Evolutionary conservation across 805 yeast species (phyloP), one percentile per base, ranked within the genome.

Genomic region (Nakazawaea pomicola): DNA sequence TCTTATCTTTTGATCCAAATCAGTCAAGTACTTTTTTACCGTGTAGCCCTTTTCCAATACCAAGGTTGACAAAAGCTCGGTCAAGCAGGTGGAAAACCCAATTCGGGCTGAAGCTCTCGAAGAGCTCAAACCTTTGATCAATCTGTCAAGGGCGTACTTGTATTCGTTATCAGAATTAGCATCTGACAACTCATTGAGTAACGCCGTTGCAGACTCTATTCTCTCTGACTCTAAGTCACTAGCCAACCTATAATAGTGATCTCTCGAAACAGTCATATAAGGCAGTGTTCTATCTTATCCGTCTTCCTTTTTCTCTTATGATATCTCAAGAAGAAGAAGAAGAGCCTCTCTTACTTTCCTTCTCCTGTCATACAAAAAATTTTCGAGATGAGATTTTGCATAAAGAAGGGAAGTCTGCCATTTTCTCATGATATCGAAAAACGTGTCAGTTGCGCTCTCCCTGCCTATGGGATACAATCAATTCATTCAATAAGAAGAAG

Each of bases 81-180:
- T 77, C 33, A 91, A 62, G 33, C 96, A 91, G 72, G 87, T 76
- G 2, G 96, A 85, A 54, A 83, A 91, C 4, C 98, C 98, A 21
- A 86, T 62, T 43, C 97, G 68, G 1, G 96, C 93, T 36, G 88
- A 72, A 18, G 84, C 95, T 53, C 93, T 75, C 12, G 89, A 74
- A 5, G 96, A 83, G 4, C 88, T 69, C 24, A 91, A 64, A 38
- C 98, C 97, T 47, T 79, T 81, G 48, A 87, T 73, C 47, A 91
- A 67, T 54, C 98, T 72, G 47, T 76, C 76, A 41, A 86, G 61
- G 0, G 95, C 93, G 56, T 91, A 91, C 36, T 74, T 74, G 88
- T 91, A 88, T 51, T 89, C 96, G 1, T 65, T 66, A 17, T 61
- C 58, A 18, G 59, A 54, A 20, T 67, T 59, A 6, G 63, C 70